phyloP scores from a whole-genome alignment of 192 early-diverging fungal genomes.

The Mortierella hygrophila region DNA sequence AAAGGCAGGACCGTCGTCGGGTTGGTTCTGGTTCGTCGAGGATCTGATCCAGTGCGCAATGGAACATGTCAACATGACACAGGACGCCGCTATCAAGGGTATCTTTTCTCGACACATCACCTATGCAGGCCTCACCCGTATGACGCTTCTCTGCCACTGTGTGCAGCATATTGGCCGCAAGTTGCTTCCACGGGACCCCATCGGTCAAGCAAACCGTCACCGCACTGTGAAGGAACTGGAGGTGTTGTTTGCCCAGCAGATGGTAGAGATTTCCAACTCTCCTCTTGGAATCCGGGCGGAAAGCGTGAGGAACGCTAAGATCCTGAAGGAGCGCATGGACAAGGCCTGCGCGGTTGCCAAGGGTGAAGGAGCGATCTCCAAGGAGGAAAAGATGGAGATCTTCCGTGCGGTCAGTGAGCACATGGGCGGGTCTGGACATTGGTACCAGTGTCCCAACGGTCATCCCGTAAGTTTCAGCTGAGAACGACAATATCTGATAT shows the following conservation, averaged over 20 bases:
- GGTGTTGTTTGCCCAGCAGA: constrained; percentile 12
- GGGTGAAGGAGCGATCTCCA: constrained; percentile 8
- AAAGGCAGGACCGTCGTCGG: neutral
- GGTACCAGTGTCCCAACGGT: constrained; percentile 62
- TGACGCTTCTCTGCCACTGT: constrained; percentile 7
- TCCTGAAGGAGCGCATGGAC: constrained; percentile 29
- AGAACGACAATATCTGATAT: neutral
- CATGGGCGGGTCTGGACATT: constrained; percentile 53
- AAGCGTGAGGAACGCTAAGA: neutral
- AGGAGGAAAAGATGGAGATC: constrained; percentile 46
- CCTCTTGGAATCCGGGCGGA: constrained; percentile 29
- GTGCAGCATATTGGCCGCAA: constrained; percentile 3
- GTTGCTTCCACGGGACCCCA: neutral
- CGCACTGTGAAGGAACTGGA: neutral
- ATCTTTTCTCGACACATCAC: constrained; percentile 7
- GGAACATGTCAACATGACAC: neutral
- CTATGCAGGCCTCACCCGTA: neutral
- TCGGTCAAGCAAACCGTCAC: neutral
- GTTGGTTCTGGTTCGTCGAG: constrained; percentile 55
- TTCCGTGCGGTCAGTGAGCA: constrained; percentile 40
- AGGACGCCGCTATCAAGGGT: constrained; percentile 8
- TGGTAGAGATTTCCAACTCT: neutral
- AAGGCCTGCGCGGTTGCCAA: neutral
- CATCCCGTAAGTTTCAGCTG: constrained; percentile 46
- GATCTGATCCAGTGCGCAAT: constrained; percentile 27